These are phyloP conservation scores for Boletus coccyginus DNA, from an alignment of 768 basidiomycete species.

Conservation along the genomic window DNA sequence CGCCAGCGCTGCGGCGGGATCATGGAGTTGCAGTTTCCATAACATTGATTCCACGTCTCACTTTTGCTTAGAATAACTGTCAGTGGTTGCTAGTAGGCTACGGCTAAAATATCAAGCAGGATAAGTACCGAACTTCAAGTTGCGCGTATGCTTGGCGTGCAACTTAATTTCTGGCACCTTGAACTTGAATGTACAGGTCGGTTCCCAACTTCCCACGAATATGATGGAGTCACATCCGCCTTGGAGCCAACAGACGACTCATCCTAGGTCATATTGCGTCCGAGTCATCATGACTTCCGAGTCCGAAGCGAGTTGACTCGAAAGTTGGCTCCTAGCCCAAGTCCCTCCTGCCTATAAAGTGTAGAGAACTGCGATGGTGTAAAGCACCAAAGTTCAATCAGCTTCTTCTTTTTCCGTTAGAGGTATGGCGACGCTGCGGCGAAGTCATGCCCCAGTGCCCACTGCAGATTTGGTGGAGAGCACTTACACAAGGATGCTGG, in stretches of 20 bases:
- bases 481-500: not conserved
- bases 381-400: not conserved
- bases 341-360: slow-evolving; percentile 13
- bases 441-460: slow-evolving; percentile 7
- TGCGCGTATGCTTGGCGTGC: too few relatives aligned
- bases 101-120: too few relatives aligned
- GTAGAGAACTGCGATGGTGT: not conserved
- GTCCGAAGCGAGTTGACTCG: slow-evolving; percentile 10
- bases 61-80: too few relatives aligned
- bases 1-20: too few relatives aligned
- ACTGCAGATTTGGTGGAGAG: not conserved
- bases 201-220: not conserved
- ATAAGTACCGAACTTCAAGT: too few relatives aligned
- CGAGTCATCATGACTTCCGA: not conserved
- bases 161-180: too few relatives aligned
- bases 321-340: not conserved
- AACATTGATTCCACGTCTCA: too few relatives aligned
- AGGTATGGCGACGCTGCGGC: slow-evolving; percentile 21
- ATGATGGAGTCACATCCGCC: not conserved
- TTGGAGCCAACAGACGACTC: slow-evolving; percentile 9
- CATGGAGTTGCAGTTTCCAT: too few relatives aligned
- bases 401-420: not conserved
- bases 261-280: slow-evolving; percentile 6
- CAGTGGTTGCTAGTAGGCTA: too few relatives aligned
- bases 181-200: too few relatives aligned